Evolutionary conservation across 1,284 basidiomycete genomes (phyloP), one percentile per base, ranked within the genome.

Genomic region (Termitomyces sp.): DNA sequence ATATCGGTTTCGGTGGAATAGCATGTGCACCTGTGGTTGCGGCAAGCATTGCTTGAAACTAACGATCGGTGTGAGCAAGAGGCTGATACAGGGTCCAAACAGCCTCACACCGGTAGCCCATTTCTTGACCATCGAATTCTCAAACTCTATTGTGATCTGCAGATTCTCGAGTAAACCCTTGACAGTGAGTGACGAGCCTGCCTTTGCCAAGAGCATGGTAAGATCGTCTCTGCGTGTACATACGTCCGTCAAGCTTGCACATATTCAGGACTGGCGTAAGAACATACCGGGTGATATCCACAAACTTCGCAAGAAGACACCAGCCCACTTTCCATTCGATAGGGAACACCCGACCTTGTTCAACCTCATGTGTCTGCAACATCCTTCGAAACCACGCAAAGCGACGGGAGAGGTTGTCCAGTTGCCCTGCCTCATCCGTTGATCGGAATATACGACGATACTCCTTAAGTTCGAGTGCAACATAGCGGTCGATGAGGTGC

Each of bases 331-430:
- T 84, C 94, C 94, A 98, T 42, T 83, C 81, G 0, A 77, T 65
- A 12, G 94, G 92, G 67, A 97, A 97, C 0, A 92, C 81, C 13
- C 82, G 74, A 0, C 86, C 87, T 58, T 90, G 88, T 64, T 98
- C 94, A 17, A 89, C 82, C 62, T 98, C 93, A 68, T 97, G 92
- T 6, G 83, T 84, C 61, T 90, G 85, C 34, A 99, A 73, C n/a
- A 96, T 71, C n/a, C 95, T 81, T 21, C 90, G 78, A 73, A 98
- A 98, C 94, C 95, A 99, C 1, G 95, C 92, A 63, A 94, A 99
- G 38, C 97, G 83, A 15, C 96, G 79, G 0, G 92, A 84, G 5
- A 98, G 82, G 61, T 99, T 99, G 72, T 99, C 97, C 43, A 99
- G 78, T 68, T 98, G 94, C 1, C 96, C 97, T 0, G 97, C 90